phyloP scores from a whole-genome alignment of 129 eudicot species.

The Tagetes patula region DNA sequence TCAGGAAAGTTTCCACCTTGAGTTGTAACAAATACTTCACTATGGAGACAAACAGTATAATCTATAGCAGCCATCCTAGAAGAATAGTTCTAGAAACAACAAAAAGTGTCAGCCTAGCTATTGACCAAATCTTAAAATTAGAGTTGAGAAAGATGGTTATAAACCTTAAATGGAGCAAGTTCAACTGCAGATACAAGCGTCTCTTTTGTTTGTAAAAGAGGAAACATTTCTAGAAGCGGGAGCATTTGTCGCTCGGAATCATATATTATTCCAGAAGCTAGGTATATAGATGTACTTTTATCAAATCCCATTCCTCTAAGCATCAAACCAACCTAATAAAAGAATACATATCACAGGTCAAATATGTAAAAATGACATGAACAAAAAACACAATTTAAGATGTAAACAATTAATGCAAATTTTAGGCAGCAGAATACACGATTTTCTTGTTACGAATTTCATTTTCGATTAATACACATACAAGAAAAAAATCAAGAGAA shows the following conservation, averaged over 20 bases:
- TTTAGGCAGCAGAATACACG: too few relatives aligned
- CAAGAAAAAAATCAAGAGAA: background rate
- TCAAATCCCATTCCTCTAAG: constrained; percentile 98
- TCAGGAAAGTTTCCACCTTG: constrained; percentile 99
- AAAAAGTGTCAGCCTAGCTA: constrained; percentile 23
- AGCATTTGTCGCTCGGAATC: constrained; percentile 92
- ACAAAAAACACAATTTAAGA: background rate
- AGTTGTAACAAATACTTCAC: constrained; percentile 97
- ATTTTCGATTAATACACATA: background rate
- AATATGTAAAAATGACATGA: background rate
- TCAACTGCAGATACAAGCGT: constrained; percentile 77
- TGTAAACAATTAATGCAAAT: too few relatives aligned
- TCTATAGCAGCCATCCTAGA: constrained; percentile 99
- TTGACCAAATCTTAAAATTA: background rate
- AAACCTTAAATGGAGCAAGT: constrained; percentile 80
- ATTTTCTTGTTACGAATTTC: background rate
- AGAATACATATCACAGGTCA: background rate
- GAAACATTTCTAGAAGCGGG: constrained; percentile 92
- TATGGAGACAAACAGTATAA: constrained; percentile 95
- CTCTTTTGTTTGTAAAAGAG: constrained; percentile 87
- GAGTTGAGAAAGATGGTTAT: background rate
- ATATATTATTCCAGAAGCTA: constrained; percentile 92
- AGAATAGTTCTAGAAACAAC: constrained; percentile 74
- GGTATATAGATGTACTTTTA: constrained; percentile 69
- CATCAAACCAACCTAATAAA: constrained; percentile 84